Evolutionary conservation across 2,329 filamentous ascomycete species (phyloP).

Genomic region (Penicillium psychrosexuale): DNA sequence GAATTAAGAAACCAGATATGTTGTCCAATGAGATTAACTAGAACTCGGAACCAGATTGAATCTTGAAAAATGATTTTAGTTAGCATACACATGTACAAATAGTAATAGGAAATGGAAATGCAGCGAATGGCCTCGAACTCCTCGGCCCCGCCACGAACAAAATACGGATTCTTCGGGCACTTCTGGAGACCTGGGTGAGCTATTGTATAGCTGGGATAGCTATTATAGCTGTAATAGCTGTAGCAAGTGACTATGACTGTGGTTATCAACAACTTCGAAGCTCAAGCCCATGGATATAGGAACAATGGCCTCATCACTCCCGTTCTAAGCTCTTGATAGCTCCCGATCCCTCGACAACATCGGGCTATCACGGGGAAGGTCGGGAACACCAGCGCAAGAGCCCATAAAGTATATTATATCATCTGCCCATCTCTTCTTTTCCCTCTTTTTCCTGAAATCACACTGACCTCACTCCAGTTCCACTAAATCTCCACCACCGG

Average conservation of each 20-base stretch:
- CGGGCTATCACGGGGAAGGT: slow-evolving; percentile 16
- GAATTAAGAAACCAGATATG: too few relatives aligned
- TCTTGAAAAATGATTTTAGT: not conserved
- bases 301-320: not conserved
- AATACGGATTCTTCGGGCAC: slow-evolving; percentile 16
- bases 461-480: slow-evolving; percentile 38
- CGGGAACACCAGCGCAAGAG: slow-evolving; percentile 11
- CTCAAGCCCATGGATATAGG: not conserved
- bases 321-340: not conserved
- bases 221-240: not conserved
- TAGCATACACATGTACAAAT: not conserved
- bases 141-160: slow-evolving; percentile 28
- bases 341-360: slow-evolving; percentile 4
- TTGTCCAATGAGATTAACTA: not conserved
- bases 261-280: not conserved
- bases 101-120: slow-evolving; percentile 2
- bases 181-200: not conserved
- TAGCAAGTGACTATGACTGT: not conserved
- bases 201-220: not conserved
- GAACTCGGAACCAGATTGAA: not conserved
- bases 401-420: slow-evolving; percentile 12
- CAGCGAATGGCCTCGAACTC: slow-evolving; percentile 18
- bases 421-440: not conserved
- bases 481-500: slow-evolving; percentile 34
- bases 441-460: slow-evolving; percentile 29